Evolutionary conservation across 306 rosid species (phyloP), one percentile per base, ranked within the genome.

Genomic region (Cicer bijugum): DNA sequence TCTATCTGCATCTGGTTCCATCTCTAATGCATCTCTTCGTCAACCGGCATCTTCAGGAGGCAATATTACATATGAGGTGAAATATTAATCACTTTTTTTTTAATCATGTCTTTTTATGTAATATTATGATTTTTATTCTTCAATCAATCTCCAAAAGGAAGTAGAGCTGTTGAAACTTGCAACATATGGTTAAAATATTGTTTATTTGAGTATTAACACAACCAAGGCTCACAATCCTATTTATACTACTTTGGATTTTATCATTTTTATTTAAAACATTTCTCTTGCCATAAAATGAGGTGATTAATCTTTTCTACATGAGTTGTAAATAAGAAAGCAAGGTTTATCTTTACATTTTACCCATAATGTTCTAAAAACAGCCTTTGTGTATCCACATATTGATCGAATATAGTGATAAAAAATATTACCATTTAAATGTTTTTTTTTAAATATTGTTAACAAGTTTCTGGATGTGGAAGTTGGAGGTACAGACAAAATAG

Each of bases 31-130:
- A 42, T 90, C 97, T 84, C 95, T 95, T 58, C 86, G 90, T 59
- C 99, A 91, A 75, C 97, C 99, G 52, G 96, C 97, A 46, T 85
- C 96, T 40, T 90, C 97, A 2, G 99, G 97, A 80, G 97, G 99
- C 82, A 90, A 73, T 78, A 77, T 95, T 75, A 72, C 97, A 12
- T 92, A 95, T 66, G 97, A 95, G 97, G 99, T 95, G 86, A 87
- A 61, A 37, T 58, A 46, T 62, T 47, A 52, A 64, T 47, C 37
- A 4, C 64, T 77, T 65, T 69, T 69, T 70, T 47, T 69, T 70
- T 47, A 39, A 39, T 38, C 63, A 69, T 52, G 45, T 33, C 20
- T 62, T 57, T 50, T 50, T 57, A 17, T 67, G 51, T 35, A 43
- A 60, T 67, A 50, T 35, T 72, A 58, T 14, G 37, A 7, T 47